phyloP scores from a whole-genome alignment of 2,329 filamentous ascomycete species.

The Leptodontidium sp. region DNA sequence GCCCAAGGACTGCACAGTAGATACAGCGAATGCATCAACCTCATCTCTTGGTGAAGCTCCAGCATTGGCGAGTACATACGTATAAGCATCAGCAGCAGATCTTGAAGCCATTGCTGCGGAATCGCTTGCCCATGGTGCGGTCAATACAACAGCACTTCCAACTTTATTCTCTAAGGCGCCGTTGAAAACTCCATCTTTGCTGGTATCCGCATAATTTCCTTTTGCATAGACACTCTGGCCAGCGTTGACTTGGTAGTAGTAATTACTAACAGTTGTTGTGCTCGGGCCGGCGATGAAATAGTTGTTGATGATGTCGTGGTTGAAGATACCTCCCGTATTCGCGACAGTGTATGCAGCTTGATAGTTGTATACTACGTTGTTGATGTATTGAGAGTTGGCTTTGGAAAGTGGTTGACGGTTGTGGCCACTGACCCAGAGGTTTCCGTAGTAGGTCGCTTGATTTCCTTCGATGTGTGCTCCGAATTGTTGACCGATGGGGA shows the following conservation, averaged over 20 bases:
- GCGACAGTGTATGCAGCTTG: constrained; percentile 59
- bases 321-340: constrained; percentile 55
- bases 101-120: constrained; percentile 40
- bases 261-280: constrained; percentile 59
- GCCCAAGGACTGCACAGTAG: constrained; percentile 38
- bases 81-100: constrained; percentile 49
- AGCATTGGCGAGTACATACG: constrained; percentile 48
- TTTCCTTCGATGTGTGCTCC: constrained; percentile 62
- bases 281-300: constrained; percentile 64
- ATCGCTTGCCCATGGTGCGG: constrained; percentile 38
- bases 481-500: constrained; percentile 58
- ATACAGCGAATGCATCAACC: constrained; percentile 42
- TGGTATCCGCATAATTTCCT: constrained; percentile 60
- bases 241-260: constrained; percentile 62
- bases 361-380: constrained; percentile 63
- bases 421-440: constrained; percentile 65
- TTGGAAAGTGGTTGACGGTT: constrained; percentile 66
- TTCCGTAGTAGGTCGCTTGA: constrained; percentile 58
- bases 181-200: constrained; percentile 58
- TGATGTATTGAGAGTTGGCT: constrained; percentile 61
- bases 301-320: constrained; percentile 62
- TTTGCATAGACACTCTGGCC: constrained; percentile 62
- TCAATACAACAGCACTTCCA: constrained; percentile 34
- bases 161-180: constrained; percentile 44
- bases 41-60: constrained; percentile 49